phyloP scores from a whole-genome alignment of 179 eudicot species.

The Actinidia chinensis region DNA sequence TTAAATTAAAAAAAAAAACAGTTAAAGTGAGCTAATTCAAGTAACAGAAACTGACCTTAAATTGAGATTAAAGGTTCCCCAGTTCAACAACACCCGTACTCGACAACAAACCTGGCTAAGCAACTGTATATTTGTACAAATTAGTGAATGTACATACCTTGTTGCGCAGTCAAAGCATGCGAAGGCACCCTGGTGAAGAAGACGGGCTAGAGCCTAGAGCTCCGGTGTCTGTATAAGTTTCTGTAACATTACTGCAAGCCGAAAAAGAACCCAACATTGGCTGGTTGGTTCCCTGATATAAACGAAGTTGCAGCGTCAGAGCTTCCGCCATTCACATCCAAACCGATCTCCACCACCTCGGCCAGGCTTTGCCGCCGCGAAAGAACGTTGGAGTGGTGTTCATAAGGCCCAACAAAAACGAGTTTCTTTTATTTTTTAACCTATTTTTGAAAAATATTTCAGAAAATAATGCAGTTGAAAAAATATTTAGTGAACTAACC shows the following conservation, averaged over 20 bases:
- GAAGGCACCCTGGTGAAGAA: constrained; percentile 74
- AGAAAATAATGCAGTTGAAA: no score
- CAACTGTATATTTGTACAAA: no score
- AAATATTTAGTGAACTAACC: no score
- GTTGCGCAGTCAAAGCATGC: constrained; percentile 87
- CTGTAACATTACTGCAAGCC: constrained; percentile 89
- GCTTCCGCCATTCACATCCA: constrained; percentile 49
- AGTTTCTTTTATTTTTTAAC: no score
- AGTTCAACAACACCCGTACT: no score
- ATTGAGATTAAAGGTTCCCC: no score
- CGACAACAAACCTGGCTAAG: no score
- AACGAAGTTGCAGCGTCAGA: constrained; percentile 35
- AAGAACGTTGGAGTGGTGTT: constrained; percentile 88
- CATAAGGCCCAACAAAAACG: constrained; percentile 83
- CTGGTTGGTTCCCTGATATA: constrained; percentile 36
- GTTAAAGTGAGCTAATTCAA: no score
- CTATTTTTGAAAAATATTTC: no score
- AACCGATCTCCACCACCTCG: constrained; percentile 69
- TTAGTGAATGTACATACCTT: constrained; percentile 36
- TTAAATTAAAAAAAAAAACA: no score
- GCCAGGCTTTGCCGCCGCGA: constrained; percentile 86
- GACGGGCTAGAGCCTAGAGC: constrained; percentile 45
- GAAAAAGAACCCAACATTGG: constrained; percentile 82
- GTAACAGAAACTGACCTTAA: no score
- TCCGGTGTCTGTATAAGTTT: constrained; percentile 55